A percentile compares a stretch with the other conserved stretches of the same genome.
phyloP scores from a whole-genome alignment of 2,329 filamentous ascomycete species.

The Leptographium procerum region DNA sequence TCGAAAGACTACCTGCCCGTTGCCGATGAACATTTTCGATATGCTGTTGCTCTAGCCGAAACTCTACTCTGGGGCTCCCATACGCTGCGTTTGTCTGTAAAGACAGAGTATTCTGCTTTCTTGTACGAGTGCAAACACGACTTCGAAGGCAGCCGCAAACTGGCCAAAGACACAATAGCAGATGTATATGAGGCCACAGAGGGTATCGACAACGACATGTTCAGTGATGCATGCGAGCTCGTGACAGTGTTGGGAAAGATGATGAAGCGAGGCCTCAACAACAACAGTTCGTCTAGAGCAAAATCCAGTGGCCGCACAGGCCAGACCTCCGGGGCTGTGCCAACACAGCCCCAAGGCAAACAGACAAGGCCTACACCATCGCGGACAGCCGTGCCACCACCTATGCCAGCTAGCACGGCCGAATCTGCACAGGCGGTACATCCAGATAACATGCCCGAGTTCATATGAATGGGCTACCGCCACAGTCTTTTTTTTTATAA shows the following conservation, averaged over 20 bases:
- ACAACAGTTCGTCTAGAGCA: conserved; percentile 1
- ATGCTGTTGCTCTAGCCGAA: conserved; percentile 65
- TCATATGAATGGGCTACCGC: conserved; percentile 10
- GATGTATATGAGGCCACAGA: conserved; percentile 88
- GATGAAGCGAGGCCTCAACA: conserved; percentile 35
- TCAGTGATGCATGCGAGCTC: conserved; percentile 79
- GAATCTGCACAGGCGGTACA: neutral
- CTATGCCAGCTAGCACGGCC: neutral
- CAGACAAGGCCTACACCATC: neutral
- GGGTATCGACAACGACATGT: conserved; percentile 91
- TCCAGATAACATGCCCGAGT: conserved; percentile 2
- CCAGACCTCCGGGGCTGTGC: neutral
- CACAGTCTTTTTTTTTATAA: neutral
- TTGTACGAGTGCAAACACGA: conserved; percentile 89
- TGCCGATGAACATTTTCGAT: conserved; percentile 70
- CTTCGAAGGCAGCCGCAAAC: conserved; percentile 56
- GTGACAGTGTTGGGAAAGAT: conserved; percentile 80
- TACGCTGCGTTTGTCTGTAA: conserved; percentile 77
- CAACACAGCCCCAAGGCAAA: neutral
- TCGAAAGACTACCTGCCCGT: conserved; percentile 69
- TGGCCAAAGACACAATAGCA: conserved; percentile 74
- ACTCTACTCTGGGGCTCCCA: conserved; percentile 74
- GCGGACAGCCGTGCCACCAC: neutral
- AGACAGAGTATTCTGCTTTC: conserved; percentile 87
- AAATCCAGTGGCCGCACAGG: neutral